phyloP scores from a whole-genome alignment of 768 basidiomycete genomes.

The Lepiota brunneoincarnata region DNA sequence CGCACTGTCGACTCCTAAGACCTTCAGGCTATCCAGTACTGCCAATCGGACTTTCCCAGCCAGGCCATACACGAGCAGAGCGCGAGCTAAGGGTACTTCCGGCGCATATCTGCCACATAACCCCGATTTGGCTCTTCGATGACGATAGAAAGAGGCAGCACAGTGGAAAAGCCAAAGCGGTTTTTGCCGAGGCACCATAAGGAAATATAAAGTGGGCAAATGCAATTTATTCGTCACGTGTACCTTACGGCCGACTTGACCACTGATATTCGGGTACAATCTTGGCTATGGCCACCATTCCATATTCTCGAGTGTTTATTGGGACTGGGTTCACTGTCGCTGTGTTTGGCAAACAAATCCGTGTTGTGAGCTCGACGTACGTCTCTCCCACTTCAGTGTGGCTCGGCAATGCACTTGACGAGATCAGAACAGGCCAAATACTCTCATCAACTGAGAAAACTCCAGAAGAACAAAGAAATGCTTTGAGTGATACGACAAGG shows the following conservation, averaged over 20 bases:
- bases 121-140: neutral
- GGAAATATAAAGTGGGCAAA: too few species aligned
- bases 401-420: conserved; percentile 9
- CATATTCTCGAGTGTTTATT: conserved; percentile 47
- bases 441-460: conserved; percentile 40
- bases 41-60: conserved; percentile 38
- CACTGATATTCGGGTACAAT: too few species aligned
- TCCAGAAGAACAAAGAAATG: conserved; percentile 30
- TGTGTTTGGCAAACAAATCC: conserved; percentile 62
- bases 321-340: conserved; percentile 33
- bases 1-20: neutral
- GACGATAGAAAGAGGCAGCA: neutral
- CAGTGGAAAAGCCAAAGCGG: neutral
- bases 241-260: too few species aligned
- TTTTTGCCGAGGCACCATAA: too few species aligned
- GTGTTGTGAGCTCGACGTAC: conserved; percentile 55
- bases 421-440: conserved; percentile 49
- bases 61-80: neutral
- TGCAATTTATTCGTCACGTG: too few species aligned
- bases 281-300: conserved; percentile 17
- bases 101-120: neutral
- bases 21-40: conserved; percentile 2
- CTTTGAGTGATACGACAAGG: conserved; percentile 29
- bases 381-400: conserved; percentile 19
- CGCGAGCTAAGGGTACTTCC: neutral